A percentile compares a stretch with the other conserved stretches of the same genome.
phyloP scores from a whole-genome alignment of 129 eudicot genomes.

The Artemisia argyi region DNA sequence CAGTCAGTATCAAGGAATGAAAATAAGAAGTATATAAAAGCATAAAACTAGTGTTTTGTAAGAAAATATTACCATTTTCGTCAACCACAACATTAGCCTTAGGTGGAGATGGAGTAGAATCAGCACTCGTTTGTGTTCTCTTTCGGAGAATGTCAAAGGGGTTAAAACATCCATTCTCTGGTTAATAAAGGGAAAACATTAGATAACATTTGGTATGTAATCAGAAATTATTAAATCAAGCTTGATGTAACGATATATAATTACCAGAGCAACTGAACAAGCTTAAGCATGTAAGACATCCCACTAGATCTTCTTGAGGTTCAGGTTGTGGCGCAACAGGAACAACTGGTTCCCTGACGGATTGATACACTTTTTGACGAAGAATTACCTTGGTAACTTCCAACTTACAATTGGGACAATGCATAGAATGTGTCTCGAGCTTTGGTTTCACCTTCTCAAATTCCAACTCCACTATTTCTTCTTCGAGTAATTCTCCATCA shows the following conservation, averaged over 20 bases:
- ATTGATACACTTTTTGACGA: slow-evolving; percentile 35
- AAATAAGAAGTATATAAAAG: no score
- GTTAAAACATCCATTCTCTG: no score
- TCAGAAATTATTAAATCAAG: not conserved
- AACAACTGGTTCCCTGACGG: not conserved
- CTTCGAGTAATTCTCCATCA: slow-evolving; percentile 35
- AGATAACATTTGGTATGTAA: no score
- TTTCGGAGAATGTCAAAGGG: no score
- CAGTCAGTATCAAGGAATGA: no score
- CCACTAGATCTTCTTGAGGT: slow-evolving; percentile 29
- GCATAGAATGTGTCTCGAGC: slow-evolving; percentile 52
- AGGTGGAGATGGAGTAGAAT: no score
- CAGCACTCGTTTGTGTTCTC: no score
- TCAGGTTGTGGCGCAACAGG: slow-evolving; percentile 7
- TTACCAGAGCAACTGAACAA: slow-evolving; percentile 58
- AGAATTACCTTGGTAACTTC: slow-evolving; percentile 53
- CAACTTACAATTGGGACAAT: slow-evolving; percentile 55
- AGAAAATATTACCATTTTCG: no score
- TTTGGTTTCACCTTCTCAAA: slow-evolving; percentile 51
- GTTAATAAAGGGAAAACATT: no score
- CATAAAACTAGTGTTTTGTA: no score
- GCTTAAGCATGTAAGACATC: slow-evolving; percentile 63
- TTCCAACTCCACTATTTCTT: slow-evolving; percentile 53
- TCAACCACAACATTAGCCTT: no score
- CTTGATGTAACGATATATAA: not conserved